phyloP scores from a whole-genome alignment of 2,329 filamentous ascomycete genomes.

The Tolypocladium tundrense region DNA sequence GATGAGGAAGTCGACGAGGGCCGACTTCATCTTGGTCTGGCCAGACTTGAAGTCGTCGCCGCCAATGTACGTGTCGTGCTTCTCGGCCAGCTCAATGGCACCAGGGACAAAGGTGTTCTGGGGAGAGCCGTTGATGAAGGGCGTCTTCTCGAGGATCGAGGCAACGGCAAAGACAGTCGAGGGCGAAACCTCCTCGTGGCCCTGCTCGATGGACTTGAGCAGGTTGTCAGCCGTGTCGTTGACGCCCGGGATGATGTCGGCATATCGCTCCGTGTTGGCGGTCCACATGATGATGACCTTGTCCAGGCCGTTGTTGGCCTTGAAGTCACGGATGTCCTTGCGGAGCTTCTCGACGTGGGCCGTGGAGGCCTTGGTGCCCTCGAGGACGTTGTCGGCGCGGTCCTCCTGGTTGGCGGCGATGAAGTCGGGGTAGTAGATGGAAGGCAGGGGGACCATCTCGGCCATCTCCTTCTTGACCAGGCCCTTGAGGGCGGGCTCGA shows the following conservation, averaged over 20 bases:
- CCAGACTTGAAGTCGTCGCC: conserved; percentile 99
- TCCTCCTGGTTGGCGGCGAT: conserved; percentile 98
- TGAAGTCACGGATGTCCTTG: conserved; percentile 91
- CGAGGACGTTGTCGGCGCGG: conserved; percentile 81
- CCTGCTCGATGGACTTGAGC: conserved; percentile 72
- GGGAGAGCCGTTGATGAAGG: conserved; percentile 98
- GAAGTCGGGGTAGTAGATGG: conserved; percentile 98
- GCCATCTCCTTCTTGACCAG: conserved; percentile 90
- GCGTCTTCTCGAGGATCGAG: conserved; percentile 76
- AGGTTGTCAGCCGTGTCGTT: conserved; percentile 97
- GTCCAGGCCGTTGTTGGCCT: conserved; percentile 72
- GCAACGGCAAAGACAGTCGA: conserved; percentile 95
- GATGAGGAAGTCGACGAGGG: conserved; percentile 96
- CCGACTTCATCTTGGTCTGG: conserved; percentile 99
- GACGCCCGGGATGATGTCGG: conserved; percentile 76
- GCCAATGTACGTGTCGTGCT: conserved; percentile 81
- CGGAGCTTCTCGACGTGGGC: conserved; percentile 90
- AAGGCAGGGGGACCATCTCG: conserved; percentile 77
- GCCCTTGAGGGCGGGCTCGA: conserved; percentile 88
- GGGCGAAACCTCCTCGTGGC: conserved; percentile 85
- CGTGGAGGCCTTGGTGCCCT: conserved; percentile 72
- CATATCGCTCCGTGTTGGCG: conserved; percentile 95
- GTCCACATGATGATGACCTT: conserved; percentile 98
- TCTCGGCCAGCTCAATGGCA: conserved; percentile 78
- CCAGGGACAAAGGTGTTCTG: conserved; percentile 99